phyloP scores from a whole-genome alignment of 2,329 filamentous ascomycete species.

The Fusarium pininemorale region DNA sequence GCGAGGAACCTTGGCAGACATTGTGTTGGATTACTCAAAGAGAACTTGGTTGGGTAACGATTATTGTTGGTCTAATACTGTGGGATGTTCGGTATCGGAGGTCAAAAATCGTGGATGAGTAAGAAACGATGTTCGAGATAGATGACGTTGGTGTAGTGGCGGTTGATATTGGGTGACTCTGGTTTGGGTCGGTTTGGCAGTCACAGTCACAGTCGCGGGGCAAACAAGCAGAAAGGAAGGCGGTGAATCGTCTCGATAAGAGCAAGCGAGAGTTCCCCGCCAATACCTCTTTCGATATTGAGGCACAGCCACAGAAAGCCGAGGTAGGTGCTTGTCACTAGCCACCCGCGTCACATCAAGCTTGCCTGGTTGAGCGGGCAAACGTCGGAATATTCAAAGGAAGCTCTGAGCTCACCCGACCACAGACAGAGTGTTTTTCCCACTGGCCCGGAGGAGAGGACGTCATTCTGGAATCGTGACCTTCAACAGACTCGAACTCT shows the following conservation, averaged over 20 bases:
- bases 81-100: not conserved
- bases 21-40: conserved; percentile 28
- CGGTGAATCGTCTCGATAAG: conserved; percentile 18
- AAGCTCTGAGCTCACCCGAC: conserved; percentile 26
- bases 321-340: not conserved
- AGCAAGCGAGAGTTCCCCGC: conserved; percentile 18
- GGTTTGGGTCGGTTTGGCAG: conserved; percentile 1
- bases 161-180: conserved; percentile 31
- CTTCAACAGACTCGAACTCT: conserved; percentile 18
- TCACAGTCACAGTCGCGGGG: conserved; percentile 31
- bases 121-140: conserved; percentile 12
- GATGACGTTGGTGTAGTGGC: conserved; percentile 32
- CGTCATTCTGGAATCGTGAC: conserved; percentile 38
- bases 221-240: conserved; percentile 29
- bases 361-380: conserved; percentile 22
- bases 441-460: conserved; percentile 28
- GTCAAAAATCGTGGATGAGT: not conserved
- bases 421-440: conserved; percentile 27
- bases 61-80: not conserved
- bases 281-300: not conserved
- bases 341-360: conserved; percentile 19
- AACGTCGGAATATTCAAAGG: conserved; percentile 21
- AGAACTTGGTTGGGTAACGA: not conserved
- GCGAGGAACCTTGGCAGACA: conserved; percentile 76
- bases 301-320: conserved; percentile 11